Conservation (phyloP, 2,329 filamentous ascomycete genomes). For the Neopestalotiopsis rosae region DNA sequence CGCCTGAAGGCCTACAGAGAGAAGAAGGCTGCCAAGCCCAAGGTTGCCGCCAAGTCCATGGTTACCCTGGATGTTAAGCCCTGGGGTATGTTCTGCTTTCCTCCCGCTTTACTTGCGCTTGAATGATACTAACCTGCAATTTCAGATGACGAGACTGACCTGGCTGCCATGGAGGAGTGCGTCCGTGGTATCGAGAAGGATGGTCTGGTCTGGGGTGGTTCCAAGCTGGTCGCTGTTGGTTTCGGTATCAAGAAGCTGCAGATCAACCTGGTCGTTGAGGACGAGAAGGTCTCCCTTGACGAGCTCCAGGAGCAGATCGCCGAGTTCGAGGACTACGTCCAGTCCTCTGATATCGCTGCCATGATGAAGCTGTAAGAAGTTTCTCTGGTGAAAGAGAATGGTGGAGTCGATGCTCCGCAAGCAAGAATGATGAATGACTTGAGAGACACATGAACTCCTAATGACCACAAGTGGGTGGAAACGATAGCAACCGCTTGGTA, state of each 20-base stretch:
- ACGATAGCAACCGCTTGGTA: slow-evolving; percentile 11
- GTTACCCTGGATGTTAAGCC: slow-evolving; percentile 98
- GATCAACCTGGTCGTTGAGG: slow-evolving; percentile 97
- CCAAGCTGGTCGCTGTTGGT: slow-evolving; percentile 86
- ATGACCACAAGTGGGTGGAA: slow-evolving; percentile 34
- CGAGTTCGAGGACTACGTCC: slow-evolving; percentile 91
- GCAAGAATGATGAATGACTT: slow-evolving; percentile 38
- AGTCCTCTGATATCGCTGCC: slow-evolving; percentile 88
- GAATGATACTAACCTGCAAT: slow-evolving; percentile 20
- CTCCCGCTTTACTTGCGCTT: not conserved
- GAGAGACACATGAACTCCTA: slow-evolving; percentile 31
- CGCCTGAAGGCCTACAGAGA: slow-evolving; percentile 91
- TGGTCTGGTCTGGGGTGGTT: slow-evolving; percentile 94
- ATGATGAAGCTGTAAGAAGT: slow-evolving; percentile 86
- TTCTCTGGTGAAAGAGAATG: slow-evolving; percentile 24
- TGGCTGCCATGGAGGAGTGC: slow-evolving; percentile 78
- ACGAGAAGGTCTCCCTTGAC: slow-evolving; percentile 89
- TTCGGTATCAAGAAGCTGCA: slow-evolving; percentile 99
- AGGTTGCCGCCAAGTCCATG: slow-evolving; percentile 93
- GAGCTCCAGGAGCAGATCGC: slow-evolving; percentile 86
- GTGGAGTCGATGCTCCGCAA: slow-evolving; percentile 26
- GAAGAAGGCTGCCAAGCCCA: slow-evolving; percentile 95
- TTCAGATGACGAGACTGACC: slow-evolving; percentile 89
- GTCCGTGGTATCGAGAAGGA: slow-evolving; percentile 89
- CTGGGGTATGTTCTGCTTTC: slow-evolving; percentile 77